Evolutionary conservation across 1,284 basidiomycete species (phyloP), one percentile per base, ranked within the genome.

Genomic region (Heterobasidion occidentale): DNA sequence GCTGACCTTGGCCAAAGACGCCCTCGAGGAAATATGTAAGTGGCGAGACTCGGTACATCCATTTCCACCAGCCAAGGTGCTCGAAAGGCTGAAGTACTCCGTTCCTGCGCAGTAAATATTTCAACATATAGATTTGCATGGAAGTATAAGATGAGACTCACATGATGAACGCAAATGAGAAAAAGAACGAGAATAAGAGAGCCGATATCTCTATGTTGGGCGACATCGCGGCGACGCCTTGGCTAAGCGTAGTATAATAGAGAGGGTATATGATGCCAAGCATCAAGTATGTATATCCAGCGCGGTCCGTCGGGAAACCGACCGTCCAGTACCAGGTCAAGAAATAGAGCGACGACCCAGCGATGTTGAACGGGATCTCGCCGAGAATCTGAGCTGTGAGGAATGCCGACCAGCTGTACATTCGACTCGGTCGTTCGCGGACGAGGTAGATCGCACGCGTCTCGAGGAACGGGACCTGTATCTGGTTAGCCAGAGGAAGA

Each of bases 351-450:
- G 75, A 70, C 0, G 81, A 78, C 14, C 78, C 79, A 4, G 84
- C 51, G 19, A 88, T 76, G 62, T 88, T 86, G 78, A 84, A 86
- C 0, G 86, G 86, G 2, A 87, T 59, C 61, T 86, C 86, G 33
- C 79, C 77, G 3, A 84, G 63, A 56, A 88, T 75, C 60, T 87
- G 85, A 0, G 83, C 74, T 0, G 82, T 76, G 50, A 85, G 67
- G 49, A 94, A 79, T 1, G 88, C 83, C 8, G 83, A 76, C 93
- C 93, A 95, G 52, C 82, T 83, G 73, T 94, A 95, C 66, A 90
- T 90, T 64, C 87, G 80, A 61, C 86, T 88, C 5, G 83, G 81
- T 1, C 80, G 75, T 68, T 88, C 85, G 53, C 86, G 77, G 45
- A 80, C 74, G 62, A 86, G 82, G 71, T 81, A 89, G 44, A 88